Percentiles rank a stretch among this genome's conserved stretches.
Evolutionary conservation across 2,329 filamentous ascomycete species (phyloP).

Genomic region (Penicillium decumbens): DNA sequence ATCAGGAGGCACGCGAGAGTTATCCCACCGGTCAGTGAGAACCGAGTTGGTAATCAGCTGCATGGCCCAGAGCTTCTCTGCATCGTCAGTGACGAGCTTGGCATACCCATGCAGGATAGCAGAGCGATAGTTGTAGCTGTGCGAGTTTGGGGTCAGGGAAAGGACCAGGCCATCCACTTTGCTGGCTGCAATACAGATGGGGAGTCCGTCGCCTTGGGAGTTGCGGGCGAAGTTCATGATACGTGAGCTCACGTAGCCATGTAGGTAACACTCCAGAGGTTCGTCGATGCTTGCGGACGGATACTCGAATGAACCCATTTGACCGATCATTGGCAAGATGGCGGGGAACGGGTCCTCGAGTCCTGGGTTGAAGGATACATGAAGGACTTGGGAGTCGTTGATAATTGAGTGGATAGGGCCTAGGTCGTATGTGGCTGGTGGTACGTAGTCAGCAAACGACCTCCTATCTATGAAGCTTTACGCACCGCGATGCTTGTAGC

Average conservation of each 20-base stretch:
- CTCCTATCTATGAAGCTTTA: not conserved
- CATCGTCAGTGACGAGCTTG: conserved; percentile 58
- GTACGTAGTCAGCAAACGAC: conserved; percentile 5
- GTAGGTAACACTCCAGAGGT: conserved; percentile 71
- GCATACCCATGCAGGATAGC: conserved; percentile 74
- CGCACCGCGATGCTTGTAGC: conserved; percentile 61
- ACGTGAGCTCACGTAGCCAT: conserved; percentile 76
- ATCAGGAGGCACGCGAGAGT: conserved; percentile 66
- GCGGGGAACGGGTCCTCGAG: conserved; percentile 65
- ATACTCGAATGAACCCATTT: conserved; percentile 66
- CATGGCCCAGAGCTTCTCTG: conserved; percentile 75
- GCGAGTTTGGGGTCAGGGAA: conserved; percentile 70
- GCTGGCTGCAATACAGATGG: conserved; percentile 67
- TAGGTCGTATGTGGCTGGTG: conserved; percentile 64
- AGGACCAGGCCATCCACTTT: conserved; percentile 77
- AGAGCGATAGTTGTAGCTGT: conserved; percentile 84
- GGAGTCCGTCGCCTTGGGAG: conserved; percentile 52
- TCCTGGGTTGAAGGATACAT: conserved; percentile 69
- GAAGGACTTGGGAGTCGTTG: conserved; percentile 67
- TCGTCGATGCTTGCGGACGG: conserved; percentile 59
- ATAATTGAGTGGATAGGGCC: conserved; percentile 70
- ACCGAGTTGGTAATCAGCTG: conserved; percentile 70
- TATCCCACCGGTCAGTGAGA: conserved; percentile 63
- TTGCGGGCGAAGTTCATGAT: conserved; percentile 63
- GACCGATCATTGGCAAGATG: conserved; percentile 79